These are phyloP conservation scores for Erodium moschatum DNA, from an alignment of 441 rosid genomes.

Conservation along the genomic window DNA sequence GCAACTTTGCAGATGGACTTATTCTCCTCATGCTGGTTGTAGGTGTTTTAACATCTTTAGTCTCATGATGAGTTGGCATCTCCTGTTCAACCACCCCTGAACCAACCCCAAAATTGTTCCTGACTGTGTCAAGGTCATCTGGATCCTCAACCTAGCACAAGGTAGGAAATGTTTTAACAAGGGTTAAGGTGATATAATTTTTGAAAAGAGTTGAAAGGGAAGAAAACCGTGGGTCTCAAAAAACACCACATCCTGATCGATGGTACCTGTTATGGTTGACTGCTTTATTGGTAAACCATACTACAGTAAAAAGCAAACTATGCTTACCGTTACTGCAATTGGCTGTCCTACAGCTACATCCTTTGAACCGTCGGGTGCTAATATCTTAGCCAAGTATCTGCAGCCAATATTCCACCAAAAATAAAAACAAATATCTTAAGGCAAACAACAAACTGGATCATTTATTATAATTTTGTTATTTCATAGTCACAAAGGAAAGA, in stretches of 20 bases:
- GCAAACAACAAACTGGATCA: too few relatives aligned
- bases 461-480: too few relatives aligned
- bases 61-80: constrained; percentile 35
- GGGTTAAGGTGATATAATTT: not conserved
- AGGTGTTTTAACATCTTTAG: constrained; percentile 29
- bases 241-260: not conserved
- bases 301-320: not conserved
- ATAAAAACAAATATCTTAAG: not conserved
- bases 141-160: constrained; percentile 80
- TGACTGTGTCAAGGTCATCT: constrained; percentile 55
- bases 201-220: too few relatives aligned
- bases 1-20: constrained; percentile 82
- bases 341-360: constrained; percentile 66
- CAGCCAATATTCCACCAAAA: constrained; percentile 22
- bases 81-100: constrained; percentile 34
- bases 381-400: constrained; percentile 66
- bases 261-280: not conserved
- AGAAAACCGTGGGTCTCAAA: not conserved
- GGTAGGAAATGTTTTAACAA: not conserved
- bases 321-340: constrained; percentile 46
- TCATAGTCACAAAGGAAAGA: too few relatives aligned
- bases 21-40: constrained; percentile 54
- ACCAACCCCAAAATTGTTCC: constrained; percentile 34
- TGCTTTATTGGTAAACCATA: not conserved
- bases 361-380: constrained; percentile 61